phyloP scores from a whole-genome alignment of 2,329 filamentous ascomycete genomes.

The Nannizzia gypsea region DNA sequence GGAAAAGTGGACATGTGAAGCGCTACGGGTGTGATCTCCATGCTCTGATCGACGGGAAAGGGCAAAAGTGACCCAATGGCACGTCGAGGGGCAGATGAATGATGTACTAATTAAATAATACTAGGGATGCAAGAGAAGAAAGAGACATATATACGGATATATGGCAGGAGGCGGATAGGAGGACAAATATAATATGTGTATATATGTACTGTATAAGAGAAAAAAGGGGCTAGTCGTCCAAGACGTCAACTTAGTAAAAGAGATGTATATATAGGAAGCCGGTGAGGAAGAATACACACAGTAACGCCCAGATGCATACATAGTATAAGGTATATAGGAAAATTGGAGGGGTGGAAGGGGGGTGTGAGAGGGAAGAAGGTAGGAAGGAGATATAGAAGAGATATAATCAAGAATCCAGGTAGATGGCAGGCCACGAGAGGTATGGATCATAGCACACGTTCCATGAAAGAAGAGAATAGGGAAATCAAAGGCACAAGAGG shows the following conservation, averaged over 20 bases:
- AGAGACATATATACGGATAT: background rate
- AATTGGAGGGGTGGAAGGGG: background rate
- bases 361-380: background rate
- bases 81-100: background rate
- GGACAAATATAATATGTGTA: background rate
- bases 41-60: background rate
- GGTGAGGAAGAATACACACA: background rate
- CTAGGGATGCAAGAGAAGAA: background rate
- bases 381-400: background rate
- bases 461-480: background rate
- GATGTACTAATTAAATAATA: background rate
- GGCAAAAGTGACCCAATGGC: background rate
- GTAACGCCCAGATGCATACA: conserved; percentile 1
- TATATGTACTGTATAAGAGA: background rate
- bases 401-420: background rate
- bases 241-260: background rate
- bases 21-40: conserved; percentile 1
- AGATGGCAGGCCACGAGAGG: background rate
- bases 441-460: background rate
- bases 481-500: background rate
- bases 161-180: background rate
- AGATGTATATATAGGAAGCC: conserved; percentile 1
- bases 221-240: background rate
- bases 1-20: background rate
- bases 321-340: background rate